phyloP scores from a whole-genome alignment of 176 grass and related monocot genomes.

The Echinochloa phyllopogon region DNA sequence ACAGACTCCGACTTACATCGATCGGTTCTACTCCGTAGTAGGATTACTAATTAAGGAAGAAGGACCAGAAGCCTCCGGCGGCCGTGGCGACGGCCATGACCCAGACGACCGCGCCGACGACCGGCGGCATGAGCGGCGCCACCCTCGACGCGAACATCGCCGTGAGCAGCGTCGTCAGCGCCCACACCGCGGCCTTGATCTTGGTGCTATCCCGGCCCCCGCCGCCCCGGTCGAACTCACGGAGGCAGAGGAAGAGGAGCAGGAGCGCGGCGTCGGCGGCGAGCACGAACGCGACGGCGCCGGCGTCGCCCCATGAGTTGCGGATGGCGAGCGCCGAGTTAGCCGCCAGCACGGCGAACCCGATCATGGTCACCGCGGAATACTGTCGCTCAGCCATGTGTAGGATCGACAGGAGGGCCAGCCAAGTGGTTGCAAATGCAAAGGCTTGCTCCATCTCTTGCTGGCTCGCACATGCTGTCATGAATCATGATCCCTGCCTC shows the following conservation, averaged over 20 bases:
- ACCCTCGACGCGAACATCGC: not conserved
- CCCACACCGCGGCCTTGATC: not conserved
- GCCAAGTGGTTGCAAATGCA: no score
- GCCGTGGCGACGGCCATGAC: not conserved
- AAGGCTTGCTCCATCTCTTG: no score
- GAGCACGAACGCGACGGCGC: constrained; percentile 14
- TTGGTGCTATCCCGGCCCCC: not conserved
- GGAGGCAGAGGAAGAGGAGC: constrained; percentile 3
- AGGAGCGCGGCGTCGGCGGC: not conserved
- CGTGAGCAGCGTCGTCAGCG: not conserved
- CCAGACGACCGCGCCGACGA: not conserved
- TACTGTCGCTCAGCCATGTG: not conserved
- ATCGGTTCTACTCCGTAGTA: no score
- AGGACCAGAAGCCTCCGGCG: not conserved
- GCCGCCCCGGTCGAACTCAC: not conserved
- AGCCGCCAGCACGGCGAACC: not conserved
- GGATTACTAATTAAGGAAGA: not conserved
- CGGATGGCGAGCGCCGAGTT: constrained; percentile 22
- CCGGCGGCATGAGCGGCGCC: not conserved
- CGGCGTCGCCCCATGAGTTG: constrained; percentile 24
- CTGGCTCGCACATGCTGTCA: no score
- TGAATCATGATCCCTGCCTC: no score
- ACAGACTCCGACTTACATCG: no score
- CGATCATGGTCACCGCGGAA: not conserved
- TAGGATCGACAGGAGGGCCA: no score